A percentile compares a stretch with the other conserved stretches of the same genome.
These are phyloP conservation scores for Crithidia brevicula DNA, from an alignment of 208 protist genomes.

Conservation along the genomic window DNA sequence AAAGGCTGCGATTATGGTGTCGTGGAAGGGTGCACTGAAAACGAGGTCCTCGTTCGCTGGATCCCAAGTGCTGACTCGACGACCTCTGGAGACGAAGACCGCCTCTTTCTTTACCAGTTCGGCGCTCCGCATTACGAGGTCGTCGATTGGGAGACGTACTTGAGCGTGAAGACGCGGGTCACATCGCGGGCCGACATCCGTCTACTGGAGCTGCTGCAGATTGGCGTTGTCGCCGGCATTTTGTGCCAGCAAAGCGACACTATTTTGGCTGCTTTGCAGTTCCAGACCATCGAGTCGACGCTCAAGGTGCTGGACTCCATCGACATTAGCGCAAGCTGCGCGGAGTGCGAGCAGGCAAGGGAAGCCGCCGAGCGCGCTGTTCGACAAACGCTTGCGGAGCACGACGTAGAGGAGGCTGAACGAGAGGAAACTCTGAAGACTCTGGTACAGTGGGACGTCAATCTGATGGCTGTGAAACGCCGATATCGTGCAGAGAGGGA, in stretches of 20 bases:
- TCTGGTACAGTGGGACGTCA: conserved; percentile 29
- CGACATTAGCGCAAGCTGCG: conserved; percentile 23
- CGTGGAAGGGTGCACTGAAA: conserved; percentile 63
- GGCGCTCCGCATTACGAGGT: conserved; percentile 64
- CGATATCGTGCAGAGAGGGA: conserved; percentile 57
- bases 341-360: conserved; percentile 18
- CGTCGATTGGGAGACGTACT: conserved; percentile 59
- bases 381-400: conserved; percentile 23
- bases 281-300: conserved; percentile 74
- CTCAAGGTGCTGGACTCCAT: conserved; percentile 72
- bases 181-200: conserved; percentile 39
- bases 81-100: conserved; percentile 13
- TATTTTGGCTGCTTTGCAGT: conserved; percentile 72
- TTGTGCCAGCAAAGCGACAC: conserved; percentile 78
- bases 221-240: conserved; percentile 62
- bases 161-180: conserved; percentile 49
- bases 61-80: conserved; percentile 54
- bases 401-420: conserved; percentile 2
- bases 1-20: conserved; percentile 74
- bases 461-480: conserved; percentile 29
- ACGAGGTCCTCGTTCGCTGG: conserved; percentile 78
- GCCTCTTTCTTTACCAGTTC: conserved; percentile 77
- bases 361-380: conserved; percentile 13
- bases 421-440: conserved; percentile 13
- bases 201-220: conserved; percentile 71